A percentile compares a stretch with the other conserved stretches of the same genome.
Evolutionary conservation across 164 flowering plant genomes (phyloP).

Genomic region (Cinnamomum chago): DNA sequence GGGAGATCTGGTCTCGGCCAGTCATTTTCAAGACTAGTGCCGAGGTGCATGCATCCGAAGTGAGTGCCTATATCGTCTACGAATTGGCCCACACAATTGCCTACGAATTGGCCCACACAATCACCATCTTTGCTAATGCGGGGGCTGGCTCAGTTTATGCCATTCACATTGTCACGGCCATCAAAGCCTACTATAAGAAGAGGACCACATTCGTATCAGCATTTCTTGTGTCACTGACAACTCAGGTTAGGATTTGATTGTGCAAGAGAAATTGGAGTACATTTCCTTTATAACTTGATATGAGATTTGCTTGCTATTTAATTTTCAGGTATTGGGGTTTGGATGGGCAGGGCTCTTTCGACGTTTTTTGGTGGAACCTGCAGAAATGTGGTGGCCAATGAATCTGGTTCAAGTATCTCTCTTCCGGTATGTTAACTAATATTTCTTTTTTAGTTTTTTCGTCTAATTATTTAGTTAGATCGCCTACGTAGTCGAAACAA

Average conservation of each 20-base stretch:
- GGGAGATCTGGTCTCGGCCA: no score
- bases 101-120: no score
- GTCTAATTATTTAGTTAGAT: no score
- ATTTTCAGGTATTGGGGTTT: constrained; percentile 70
- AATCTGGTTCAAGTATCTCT: constrained; percentile 87
- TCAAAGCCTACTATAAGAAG: constrained; percentile 61
- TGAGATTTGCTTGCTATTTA: neutral
- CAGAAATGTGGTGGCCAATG: constrained; percentile 96
- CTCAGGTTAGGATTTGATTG: constrained; percentile 45
- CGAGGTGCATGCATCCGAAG: no score
- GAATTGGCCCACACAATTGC: no score
- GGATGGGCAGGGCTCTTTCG: constrained; percentile 95
- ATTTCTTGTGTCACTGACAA: constrained; percentile 61
- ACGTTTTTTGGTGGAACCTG: constrained; percentile 81
- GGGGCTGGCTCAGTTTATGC: constrained; percentile 90
- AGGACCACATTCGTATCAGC: constrained; percentile 62
- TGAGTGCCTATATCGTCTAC: no score
- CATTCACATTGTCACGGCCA: constrained; percentile 68
- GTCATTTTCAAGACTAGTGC: no score
- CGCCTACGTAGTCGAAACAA: no score
- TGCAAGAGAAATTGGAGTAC: neutral
- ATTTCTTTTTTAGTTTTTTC: no score
- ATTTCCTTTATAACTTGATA: neutral
- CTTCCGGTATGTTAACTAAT: constrained; percentile 47
- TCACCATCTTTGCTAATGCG: constrained; percentile 90